phyloP scores from a whole-genome alignment of 2,329 filamentous ascomycete genomes.

The Penicillium sumatraense region DNA sequence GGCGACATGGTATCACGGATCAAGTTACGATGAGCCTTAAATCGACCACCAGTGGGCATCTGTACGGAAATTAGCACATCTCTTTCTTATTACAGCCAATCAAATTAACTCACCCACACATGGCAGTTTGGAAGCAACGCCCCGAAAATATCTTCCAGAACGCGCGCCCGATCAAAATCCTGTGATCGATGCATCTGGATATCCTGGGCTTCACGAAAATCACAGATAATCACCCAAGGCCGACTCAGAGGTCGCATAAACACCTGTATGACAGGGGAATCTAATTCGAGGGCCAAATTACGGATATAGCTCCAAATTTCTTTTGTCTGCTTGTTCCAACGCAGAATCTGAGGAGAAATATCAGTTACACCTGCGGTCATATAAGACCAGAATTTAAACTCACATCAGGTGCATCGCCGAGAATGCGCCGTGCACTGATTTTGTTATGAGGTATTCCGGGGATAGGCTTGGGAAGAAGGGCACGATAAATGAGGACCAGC shows the following conservation, averaged over 20 bases:
- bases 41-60: no score
- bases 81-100: no score
- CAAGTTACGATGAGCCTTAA: constrained; percentile 25
- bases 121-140: no score
- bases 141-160: not conserved
- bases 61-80: no score
- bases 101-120: no score
- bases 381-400: no score
- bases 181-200: constrained; percentile 10
- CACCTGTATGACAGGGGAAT: not conserved
- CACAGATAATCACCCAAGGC: constrained; percentile 50
- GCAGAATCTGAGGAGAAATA: no score
- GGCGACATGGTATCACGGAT: constrained; percentile 31
- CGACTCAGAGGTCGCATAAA: constrained; percentile 30
- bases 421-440: not conserved
- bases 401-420: constrained; percentile 1
- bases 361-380: no score
- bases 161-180: not conserved
- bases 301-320: no score
- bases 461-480: not conserved
- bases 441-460: not conserved
- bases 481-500: no score
- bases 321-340: no score
- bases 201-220: constrained; percentile 25
- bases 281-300: no score